Evolutionary conservation across 371 early-diverging fungal species (phyloP), one percentile per base, ranked within the genome.

Genomic region (Catenaria anguillulae): DNA sequence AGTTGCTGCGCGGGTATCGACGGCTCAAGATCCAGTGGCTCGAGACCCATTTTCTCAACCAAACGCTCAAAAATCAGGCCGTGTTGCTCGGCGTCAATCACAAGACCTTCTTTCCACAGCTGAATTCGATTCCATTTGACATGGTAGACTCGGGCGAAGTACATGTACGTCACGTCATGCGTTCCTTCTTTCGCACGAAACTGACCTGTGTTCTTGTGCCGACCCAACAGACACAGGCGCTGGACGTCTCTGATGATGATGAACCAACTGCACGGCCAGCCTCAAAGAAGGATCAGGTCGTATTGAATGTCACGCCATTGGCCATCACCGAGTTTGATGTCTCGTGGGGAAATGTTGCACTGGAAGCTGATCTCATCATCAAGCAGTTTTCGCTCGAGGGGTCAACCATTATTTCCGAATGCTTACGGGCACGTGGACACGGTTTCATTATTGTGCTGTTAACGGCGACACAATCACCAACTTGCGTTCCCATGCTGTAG

Each of bases 21-120:
- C 36, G 24, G 33, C 59, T 58, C 40, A 35, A 33, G 43, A 4
- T 8, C 29, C 36, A 58, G 15, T 58, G 59, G 59, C 59, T 58
- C 59, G 40, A 58, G 29, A 58, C 59, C 29, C 59, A 58, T 29
- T 58, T 15, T 2, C 37, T 58, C 29, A n/a, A 37, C 26, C 26
- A 36, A 24, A 24, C 12, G 4, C 4, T 58, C 0, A 10, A 10
- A 2, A 19, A 33, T 8, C 59, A 58, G 29, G 43, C 23, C 8
- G 43, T 13, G 6, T 15, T 35, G 24, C 40, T 58, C 2, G 59
- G 59, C 15, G 59, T 34, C 15, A 15, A 12, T 2, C 4, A 15
- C 2, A 58, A 31, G 17, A 24, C 19, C 29, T 40, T 58, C 19
- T 58, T 35, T 26, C 35, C 59, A 1, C 2, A 24, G 0, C 4